Percentiles rank a stretch among this genome's conserved stretches.
Evolutionary conservation across 176 grass and related monocot genomes (phyloP).

Genomic region (Poa pratensis): DNA sequence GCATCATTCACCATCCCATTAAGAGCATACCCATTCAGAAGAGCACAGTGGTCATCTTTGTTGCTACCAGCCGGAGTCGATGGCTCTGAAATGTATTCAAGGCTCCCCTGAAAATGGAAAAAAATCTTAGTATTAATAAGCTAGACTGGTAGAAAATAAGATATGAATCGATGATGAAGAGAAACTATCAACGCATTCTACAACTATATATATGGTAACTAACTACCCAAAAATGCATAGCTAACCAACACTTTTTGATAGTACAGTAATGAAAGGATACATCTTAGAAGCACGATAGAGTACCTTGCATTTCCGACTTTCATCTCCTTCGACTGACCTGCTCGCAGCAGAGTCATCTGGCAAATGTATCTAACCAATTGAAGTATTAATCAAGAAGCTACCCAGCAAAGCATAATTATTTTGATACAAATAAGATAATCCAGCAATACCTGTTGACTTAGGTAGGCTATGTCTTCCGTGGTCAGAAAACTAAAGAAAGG

Average conservation of each 20-base stretch:
- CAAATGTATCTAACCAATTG: slow-evolving; percentile 59
- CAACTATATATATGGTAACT: slow-evolving; percentile 21
- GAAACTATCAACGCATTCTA: slow-evolving; percentile 19
- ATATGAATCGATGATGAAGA: slow-evolving; percentile 7
- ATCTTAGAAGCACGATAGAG: slow-evolving; percentile 11
- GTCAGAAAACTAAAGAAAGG: slow-evolving; percentile 66
- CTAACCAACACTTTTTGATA: slow-evolving; percentile 7
- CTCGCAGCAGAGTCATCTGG: slow-evolving; percentile 41
- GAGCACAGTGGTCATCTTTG: slow-evolving; percentile 51
- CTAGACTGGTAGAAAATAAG: slow-evolving; percentile 4
- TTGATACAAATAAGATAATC: slow-evolving; percentile 29
- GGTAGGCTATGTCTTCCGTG: slow-evolving; percentile 57
- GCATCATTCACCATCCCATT: slow-evolving; percentile 57
- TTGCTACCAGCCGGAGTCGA: slow-evolving; percentile 58
- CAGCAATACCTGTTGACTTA: slow-evolving; percentile 62
- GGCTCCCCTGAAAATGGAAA: slow-evolving; percentile 53
- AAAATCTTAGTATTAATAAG: slow-evolving; percentile 28
- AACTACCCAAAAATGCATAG: slow-evolving; percentile 20
- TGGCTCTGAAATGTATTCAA: slow-evolving; percentile 69
- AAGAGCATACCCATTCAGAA: slow-evolving; percentile 56
- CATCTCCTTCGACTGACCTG: slow-evolving; percentile 56
- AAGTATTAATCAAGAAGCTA: slow-evolving; percentile 48
- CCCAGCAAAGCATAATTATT: slow-evolving; percentile 22
- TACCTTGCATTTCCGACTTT: slow-evolving; percentile 66
- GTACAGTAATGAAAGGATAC: slow-evolving; percentile 21